Evolutionary conservation across 2,329 filamentous ascomycete genomes (phyloP).

Genomic region (Colletotrichum australisinense): DNA sequence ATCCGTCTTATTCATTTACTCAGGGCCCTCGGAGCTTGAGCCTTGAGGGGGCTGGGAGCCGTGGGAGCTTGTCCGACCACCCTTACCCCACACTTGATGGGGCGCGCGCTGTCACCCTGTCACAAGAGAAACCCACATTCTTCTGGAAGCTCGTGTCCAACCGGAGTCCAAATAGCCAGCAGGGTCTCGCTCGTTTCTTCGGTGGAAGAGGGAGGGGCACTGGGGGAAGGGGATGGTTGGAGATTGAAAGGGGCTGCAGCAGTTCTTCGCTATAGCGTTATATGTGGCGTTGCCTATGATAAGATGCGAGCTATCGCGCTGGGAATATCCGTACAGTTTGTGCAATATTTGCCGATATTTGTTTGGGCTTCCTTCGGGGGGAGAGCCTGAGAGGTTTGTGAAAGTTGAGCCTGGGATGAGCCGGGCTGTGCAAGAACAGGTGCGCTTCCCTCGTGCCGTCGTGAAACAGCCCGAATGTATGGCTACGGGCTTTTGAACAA

Average conservation of each 20-base stretch:
- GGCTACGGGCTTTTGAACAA: conserved; percentile 1
- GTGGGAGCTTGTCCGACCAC: conserved; percentile 4
- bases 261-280: background rate
- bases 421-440: background rate
- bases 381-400: background rate
- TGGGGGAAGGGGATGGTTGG: background rate
- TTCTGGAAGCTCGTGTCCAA: conserved; percentile 33
- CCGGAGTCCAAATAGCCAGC: conserved; percentile 1
- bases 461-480: conserved; percentile 18
- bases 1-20: conserved; percentile 16
- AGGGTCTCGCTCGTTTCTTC: conserved; percentile 8
- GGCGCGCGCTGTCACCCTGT: background rate
- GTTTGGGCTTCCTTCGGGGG: background rate
- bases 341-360: conserved; percentile 17
- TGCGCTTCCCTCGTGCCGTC: background rate
- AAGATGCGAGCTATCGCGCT: conserved; percentile 28
- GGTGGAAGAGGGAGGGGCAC: background rate
- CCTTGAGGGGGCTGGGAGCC: too few species aligned
- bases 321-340: conserved; percentile 6
- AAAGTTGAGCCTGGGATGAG: background rate
- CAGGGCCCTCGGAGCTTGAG: background rate
- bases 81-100: conserved; percentile 28
- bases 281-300: conserved; percentile 11
- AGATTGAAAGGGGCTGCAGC: conserved; percentile 20
- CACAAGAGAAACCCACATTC: conserved; percentile 17